A percentile compares a stretch with the other conserved stretches of the same genome.
Conservation (phyloP, 306 rosid genomes). For the Corylus avellana region DNA sequence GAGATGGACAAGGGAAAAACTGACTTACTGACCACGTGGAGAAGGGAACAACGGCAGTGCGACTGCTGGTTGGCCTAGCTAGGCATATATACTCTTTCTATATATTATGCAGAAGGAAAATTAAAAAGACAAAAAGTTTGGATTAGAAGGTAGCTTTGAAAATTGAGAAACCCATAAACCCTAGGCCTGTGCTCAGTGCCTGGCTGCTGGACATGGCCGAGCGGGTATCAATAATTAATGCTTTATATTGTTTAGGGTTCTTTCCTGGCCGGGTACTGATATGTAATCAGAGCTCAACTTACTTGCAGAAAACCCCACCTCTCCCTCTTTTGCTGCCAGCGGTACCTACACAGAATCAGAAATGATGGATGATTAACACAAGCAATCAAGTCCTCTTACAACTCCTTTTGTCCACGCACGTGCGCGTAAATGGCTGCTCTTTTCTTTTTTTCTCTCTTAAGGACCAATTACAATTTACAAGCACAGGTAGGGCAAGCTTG, state of each 20-base stretch:
- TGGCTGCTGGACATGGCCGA: not conserved
- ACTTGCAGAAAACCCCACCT: slow-evolving; percentile 9
- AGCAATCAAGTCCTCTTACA: slow-evolving; percentile 21
- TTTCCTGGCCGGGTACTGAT: not conserved
- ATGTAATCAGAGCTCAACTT: slow-evolving; percentile 25
- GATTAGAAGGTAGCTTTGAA: slow-evolving; percentile 3
- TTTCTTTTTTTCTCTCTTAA: no score
- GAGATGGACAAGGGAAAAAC: not conserved
- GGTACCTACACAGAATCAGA: slow-evolving; percentile 20
- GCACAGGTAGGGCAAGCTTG: no score
- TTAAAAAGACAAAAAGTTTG: not conserved
- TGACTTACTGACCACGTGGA: not conserved
- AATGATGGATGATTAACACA: slow-evolving; percentile 31
- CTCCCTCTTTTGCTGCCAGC: slow-evolving; percentile 6
- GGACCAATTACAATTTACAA: no score
- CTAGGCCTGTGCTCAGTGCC: not conserved
- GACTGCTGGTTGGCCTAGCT: not conserved
- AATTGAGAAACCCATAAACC: not conserved
- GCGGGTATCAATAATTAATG: not conserved
- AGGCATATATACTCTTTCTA: not conserved
- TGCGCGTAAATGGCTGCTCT: not conserved
- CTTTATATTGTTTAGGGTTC: not conserved
- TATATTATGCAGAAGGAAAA: not conserved
- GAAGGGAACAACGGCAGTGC: not conserved
- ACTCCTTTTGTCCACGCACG: slow-evolving; percentile 26